phyloP scores from a whole-genome alignment of 768 basidiomycete species.

The Rhizopogon rudus region DNA sequence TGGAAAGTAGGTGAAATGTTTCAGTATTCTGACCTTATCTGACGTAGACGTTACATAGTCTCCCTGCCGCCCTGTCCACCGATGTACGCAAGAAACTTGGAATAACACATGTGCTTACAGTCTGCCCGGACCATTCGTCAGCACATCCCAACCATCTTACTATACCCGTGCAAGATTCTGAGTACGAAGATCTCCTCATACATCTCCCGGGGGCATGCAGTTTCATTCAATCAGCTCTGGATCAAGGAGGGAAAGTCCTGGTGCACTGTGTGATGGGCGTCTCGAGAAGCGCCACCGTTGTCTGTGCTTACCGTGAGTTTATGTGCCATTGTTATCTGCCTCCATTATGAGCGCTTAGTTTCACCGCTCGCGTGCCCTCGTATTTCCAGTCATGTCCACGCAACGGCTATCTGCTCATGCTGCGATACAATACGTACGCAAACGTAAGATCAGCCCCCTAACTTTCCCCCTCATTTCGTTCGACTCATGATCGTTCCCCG shows the following conservation, averaged over 20 bases:
- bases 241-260: slow-evolving; percentile 49
- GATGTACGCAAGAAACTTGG: slow-evolving; percentile 28
- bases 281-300: slow-evolving; percentile 60
- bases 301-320: slow-evolving; percentile 50
- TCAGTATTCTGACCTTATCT: slow-evolving; percentile 1
- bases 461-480: neutral
- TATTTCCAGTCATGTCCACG: slow-evolving; percentile 46
- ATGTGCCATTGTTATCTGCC: neutral
- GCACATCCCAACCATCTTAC: slow-evolving; percentile 32
- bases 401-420: slow-evolving; percentile 34
- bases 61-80: slow-evolving; percentile 28
- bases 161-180: slow-evolving; percentile 37
- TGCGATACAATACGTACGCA: slow-evolving; percentile 46
- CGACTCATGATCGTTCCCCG: slow-evolving; percentile 8
- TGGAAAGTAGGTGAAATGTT: slow-evolving; percentile 26
- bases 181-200: slow-evolving; percentile 57
- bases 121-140: slow-evolving; percentile 51
- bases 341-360: neutral
- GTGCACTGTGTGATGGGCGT: slow-evolving; percentile 75
- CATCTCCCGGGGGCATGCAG: slow-evolving; percentile 52
- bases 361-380: neutral
- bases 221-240: slow-evolving; percentile 60
- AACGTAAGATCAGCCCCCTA: slow-evolving; percentile 31
- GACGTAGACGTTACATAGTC: slow-evolving; percentile 10
- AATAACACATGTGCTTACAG: slow-evolving; percentile 53